Evolutionary conservation across 352 stramenopile genomes (phyloP).

Genomic region (Albugo candida): DNA sequence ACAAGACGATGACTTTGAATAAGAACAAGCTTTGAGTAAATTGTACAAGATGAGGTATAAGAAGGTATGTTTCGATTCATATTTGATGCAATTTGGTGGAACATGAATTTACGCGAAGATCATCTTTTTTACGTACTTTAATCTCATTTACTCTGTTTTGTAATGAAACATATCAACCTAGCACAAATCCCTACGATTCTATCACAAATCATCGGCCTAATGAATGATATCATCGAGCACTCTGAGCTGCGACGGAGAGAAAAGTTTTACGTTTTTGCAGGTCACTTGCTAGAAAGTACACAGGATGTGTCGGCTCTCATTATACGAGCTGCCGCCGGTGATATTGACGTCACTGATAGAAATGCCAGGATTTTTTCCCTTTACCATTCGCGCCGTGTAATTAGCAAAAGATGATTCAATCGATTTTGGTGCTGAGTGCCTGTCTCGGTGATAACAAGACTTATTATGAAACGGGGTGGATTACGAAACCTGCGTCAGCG

Average conservation of each 20-base stretch:
- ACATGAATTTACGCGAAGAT: constrained; percentile 64
- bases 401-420: constrained; percentile 50
- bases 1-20: constrained; percentile 65
- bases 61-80: constrained; percentile 71
- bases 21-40: constrained; percentile 46
- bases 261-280: constrained; percentile 53
- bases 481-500: constrained; percentile 63
- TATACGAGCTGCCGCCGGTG: constrained; percentile 65
- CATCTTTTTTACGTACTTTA: constrained; percentile 63
- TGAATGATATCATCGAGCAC: constrained; percentile 78
- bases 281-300: constrained; percentile 48
- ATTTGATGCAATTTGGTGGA: constrained; percentile 68
- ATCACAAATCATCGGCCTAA: constrained; percentile 69
- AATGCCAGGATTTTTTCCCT: constrained; percentile 56
- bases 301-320: constrained; percentile 40
- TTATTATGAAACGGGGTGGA: constrained; percentile 29
- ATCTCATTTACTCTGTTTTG: constrained; percentile 34
- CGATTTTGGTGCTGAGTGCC: constrained; percentile 34
- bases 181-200: constrained; percentile 37
- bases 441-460: constrained; percentile 27
- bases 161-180: constrained; percentile 36
- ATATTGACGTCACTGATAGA: constrained; percentile 59
- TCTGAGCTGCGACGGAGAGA: constrained; percentile 41
- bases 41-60: constrained; percentile 46
- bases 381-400: constrained; percentile 40